phyloP scores from a whole-genome alignment of 2,329 filamentous ascomycete genomes.

The Diaporthe ilicicola region DNA sequence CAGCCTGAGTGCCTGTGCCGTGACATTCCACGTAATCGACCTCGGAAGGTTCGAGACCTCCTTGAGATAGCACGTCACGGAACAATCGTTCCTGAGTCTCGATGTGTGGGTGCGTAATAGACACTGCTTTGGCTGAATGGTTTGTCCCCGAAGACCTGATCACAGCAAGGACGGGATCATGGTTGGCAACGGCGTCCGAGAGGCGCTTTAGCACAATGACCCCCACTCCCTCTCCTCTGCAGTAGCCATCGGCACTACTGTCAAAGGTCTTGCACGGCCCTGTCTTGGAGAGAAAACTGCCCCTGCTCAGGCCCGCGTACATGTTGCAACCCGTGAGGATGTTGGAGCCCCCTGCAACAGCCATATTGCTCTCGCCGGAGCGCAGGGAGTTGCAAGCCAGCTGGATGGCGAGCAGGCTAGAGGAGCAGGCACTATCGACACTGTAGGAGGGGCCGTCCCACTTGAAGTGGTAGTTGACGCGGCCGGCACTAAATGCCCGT shows the following conservation, averaged over 20 bases:
- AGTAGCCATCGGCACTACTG: conserved; percentile 55
- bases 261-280: conserved; percentile 47
- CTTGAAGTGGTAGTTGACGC: conserved; percentile 49
- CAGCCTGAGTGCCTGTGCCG: conserved; percentile 86
- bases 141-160: conserved; percentile 63
- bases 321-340: conserved; percentile 72
- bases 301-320: conserved; percentile 68
- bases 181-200: conserved; percentile 54
- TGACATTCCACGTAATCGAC: conserved; percentile 90
- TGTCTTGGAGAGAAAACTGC: conserved; percentile 64
- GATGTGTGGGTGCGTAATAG: conserved; percentile 69
- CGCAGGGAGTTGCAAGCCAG: conserved; percentile 60
- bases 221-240: conserved; percentile 57
- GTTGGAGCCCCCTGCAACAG: conserved; percentile 69
- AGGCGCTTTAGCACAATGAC: conserved; percentile 58
- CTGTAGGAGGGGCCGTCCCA: conserved; percentile 46
- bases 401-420: conserved; percentile 49
- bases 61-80: conserved; percentile 73
- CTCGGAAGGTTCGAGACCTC: conserved; percentile 77
- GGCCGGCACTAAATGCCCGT: conserved; percentile 43
- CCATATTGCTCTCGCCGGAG: conserved; percentile 70
- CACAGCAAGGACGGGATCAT: conserved; percentile 47
- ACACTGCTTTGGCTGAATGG: conserved; percentile 68
- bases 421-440: conserved; percentile 51
- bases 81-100: conserved; percentile 79